Percentiles rank a stretch among this genome's conserved stretches.
These are phyloP conservation scores for Huntiella moniliformis DNA, from an alignment of 2,329 filamentous ascomycete genomes.

Conservation along the genomic window DNA sequence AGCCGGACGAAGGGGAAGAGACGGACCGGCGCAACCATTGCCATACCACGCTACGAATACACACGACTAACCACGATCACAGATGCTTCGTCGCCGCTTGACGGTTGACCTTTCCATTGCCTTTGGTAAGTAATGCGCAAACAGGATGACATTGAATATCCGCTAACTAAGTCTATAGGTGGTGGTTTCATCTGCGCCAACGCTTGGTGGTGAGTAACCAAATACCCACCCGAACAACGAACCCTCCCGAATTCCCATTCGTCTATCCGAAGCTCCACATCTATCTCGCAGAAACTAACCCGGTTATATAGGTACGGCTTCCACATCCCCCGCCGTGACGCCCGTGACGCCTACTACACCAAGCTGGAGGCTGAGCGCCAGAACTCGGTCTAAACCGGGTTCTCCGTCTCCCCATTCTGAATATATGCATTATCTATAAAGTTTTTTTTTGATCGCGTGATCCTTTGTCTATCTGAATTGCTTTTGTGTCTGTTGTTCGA, in stretches of 20 bases:
- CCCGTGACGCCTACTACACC: constrained; percentile 39
- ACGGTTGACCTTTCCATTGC: constrained; percentile 36
- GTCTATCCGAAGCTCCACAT: background rate
- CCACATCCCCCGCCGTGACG: constrained; percentile 40
- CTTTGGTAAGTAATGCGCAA: constrained; percentile 27
- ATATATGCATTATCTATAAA: constrained; percentile 3
- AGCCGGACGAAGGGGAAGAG: too few relatives aligned
- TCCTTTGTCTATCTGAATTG: background rate
- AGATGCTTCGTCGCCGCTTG: constrained; percentile 44
- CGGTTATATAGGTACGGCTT: constrained; percentile 35
- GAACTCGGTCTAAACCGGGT: constrained; percentile 15
- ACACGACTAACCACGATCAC: constrained; percentile 2
- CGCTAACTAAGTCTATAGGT: constrained; percentile 21
- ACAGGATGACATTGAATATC: background rate
- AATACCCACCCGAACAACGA: background rate
- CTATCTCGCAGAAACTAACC: background rate
- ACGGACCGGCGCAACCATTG: too few relatives aligned
- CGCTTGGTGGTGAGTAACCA: constrained; percentile 33
- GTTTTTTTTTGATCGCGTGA: background rate
- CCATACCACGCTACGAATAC: background rate
- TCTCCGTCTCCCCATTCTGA: background rate
- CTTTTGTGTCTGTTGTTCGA: constrained; percentile 8
- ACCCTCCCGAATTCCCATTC: background rate
- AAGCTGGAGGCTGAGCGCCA: constrained; percentile 38
- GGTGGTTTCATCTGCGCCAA: constrained; percentile 35